These are phyloP conservation scores for Fraxinus albicans DNA, from an alignment of 305 asterid species.

Conservation along the genomic window DNA sequence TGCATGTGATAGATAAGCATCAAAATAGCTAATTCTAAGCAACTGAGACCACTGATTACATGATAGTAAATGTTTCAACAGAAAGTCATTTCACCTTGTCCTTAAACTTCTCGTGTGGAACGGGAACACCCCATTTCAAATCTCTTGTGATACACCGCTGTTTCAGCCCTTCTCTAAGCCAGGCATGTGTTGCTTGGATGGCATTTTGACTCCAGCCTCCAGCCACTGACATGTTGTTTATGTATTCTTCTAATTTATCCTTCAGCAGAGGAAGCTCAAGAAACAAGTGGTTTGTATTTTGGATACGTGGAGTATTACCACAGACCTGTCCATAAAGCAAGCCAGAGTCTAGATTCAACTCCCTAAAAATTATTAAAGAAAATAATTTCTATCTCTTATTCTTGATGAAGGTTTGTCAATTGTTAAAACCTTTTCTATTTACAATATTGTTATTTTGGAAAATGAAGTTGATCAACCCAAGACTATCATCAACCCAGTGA, in stretches of 20 bases:
- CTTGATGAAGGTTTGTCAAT: slow-evolving; percentile 1
- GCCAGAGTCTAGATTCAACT: slow-evolving; percentile 11
- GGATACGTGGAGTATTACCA: slow-evolving; percentile 57
- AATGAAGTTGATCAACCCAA: slow-evolving; percentile 12
- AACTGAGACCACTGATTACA: background rate
- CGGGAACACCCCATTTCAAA: slow-evolving; percentile 98
- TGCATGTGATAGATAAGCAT: background rate
- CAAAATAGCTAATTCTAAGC: background rate
- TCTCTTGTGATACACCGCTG: slow-evolving; percentile 88
- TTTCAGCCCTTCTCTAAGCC: slow-evolving; percentile 93
- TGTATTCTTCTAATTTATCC: slow-evolving; percentile 71
- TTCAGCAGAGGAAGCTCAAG: slow-evolving; percentile 91
- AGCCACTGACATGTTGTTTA: slow-evolving; percentile 59
- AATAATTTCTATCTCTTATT: background rate
- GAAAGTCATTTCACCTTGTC: slow-evolving; percentile 63
- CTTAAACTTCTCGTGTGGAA: slow-evolving; percentile 77
- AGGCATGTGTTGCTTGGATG: slow-evolving; percentile 70
- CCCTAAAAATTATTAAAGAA: background rate
- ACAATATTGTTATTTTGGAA: background rate
- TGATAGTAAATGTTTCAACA: background rate
- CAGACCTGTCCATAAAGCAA: slow-evolving; percentile 64
- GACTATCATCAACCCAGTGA: background rate
- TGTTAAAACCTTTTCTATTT: slow-evolving; percentile 6
- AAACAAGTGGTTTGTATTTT: slow-evolving; percentile 86
- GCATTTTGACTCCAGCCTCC: slow-evolving; percentile 99